phyloP scores from a whole-genome alignment of 2,329 filamentous ascomycete genomes.

The Ceratocystis diversiconidia region DNA sequence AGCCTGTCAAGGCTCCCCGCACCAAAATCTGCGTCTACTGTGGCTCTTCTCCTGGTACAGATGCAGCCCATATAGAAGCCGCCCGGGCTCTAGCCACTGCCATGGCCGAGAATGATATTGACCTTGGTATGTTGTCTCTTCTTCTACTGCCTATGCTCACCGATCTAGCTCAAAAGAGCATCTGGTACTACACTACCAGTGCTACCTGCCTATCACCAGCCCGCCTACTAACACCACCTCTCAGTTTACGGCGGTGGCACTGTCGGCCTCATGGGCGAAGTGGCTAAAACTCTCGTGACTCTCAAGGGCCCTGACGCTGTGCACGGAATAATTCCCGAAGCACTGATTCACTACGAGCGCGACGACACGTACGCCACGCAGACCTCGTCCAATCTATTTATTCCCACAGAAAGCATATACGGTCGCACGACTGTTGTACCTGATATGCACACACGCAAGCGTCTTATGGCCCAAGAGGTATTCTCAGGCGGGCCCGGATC shows the following conservation, averaged over 20 bases:
- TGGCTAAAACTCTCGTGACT: slow-evolving; percentile 72
- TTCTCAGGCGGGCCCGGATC: slow-evolving; percentile 65
- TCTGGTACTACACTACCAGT: background rate
- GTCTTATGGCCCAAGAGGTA: slow-evolving; percentile 82
- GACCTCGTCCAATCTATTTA: slow-evolving; percentile 18
- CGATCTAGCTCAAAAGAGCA: too few relatives aligned
- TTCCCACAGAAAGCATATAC: slow-evolving; percentile 53
- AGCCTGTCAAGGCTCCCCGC: slow-evolving; percentile 25
- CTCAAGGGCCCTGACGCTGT: slow-evolving; percentile 69
- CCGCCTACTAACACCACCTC: background rate
- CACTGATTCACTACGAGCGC: slow-evolving; percentile 67
- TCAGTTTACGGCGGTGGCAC: slow-evolving; percentile 89
- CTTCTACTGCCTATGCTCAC: background rate
- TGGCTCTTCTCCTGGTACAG: slow-evolving; percentile 61
- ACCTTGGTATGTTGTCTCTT: slow-evolving; percentile 40
- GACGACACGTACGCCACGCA: slow-evolving; percentile 39
- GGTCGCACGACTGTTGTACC: slow-evolving; percentile 76
- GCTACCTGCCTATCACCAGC: slow-evolving; percentile 13
- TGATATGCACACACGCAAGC: slow-evolving; percentile 95
- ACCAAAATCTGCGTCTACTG: slow-evolving; percentile 89
- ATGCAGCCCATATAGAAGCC: slow-evolving; percentile 60
- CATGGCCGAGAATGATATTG: slow-evolving; percentile 64
- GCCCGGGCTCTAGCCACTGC: slow-evolving; percentile 59
- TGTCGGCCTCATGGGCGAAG: slow-evolving; percentile 85
- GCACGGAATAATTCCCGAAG: slow-evolving; percentile 84